These are phyloP conservation scores for Colletotrichum gloeosporioides DNA, from an alignment of 2,329 filamentous ascomycete species.

Conservation along the genomic window DNA sequence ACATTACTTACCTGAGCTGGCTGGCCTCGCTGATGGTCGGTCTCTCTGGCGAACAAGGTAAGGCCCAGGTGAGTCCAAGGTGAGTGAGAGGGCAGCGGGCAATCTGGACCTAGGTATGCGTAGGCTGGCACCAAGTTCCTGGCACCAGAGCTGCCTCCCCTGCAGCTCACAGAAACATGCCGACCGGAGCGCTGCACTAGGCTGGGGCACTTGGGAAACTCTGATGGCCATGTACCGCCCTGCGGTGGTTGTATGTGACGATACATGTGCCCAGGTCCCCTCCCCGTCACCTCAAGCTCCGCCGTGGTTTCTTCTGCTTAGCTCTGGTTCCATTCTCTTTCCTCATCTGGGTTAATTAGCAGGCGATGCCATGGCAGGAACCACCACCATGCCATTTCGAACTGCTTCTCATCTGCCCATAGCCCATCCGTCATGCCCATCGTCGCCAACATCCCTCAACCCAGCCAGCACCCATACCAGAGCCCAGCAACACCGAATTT, in stretches of 20 bases:
- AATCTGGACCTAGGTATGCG: not conserved
- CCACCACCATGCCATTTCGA: not conserved
- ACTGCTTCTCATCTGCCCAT: not conserved
- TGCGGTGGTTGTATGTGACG: not conserved
- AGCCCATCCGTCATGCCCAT: not conserved
- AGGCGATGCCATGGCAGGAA: not conserved
- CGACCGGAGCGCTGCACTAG: not conserved
- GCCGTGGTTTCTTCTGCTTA: slow-evolving; percentile 1
- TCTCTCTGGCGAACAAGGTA: not conserved
- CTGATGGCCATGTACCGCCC: not conserved
- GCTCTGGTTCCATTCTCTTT: not conserved
- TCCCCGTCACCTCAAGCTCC: not conserved
- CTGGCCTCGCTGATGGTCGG: not conserved
- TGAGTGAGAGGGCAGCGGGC: not conserved
- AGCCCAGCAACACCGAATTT: not conserved
- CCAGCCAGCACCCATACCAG: not conserved
- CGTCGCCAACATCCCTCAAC: not conserved
- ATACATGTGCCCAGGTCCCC: not conserved
- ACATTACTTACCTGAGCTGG: not conserved
- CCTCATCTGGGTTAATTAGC: slow-evolving; percentile 1
- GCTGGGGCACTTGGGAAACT: not conserved
- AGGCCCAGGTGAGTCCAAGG: slow-evolving; percentile 1
- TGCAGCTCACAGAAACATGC: slow-evolving; percentile 3
- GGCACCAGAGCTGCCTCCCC: not conserved
- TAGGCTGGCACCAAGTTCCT: not conserved